A percentile compares a stretch with the other conserved stretches of the same genome.
Conservation (phyloP, 176 grass and related monocot genomes). For the Oryza punctata region DNA sequence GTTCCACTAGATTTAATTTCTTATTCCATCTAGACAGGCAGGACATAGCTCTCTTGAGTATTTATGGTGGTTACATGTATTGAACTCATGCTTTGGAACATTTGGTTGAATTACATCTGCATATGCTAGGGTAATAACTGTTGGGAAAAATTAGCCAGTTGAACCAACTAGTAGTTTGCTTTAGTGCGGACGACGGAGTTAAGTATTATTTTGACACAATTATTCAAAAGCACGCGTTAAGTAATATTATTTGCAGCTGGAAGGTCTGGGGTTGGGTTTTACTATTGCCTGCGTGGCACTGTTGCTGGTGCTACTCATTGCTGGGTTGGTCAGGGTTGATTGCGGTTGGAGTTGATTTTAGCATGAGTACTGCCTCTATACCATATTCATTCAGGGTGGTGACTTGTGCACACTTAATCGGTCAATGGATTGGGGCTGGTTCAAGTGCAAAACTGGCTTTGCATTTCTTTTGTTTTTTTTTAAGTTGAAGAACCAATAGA, state of each 20-base stretch:
- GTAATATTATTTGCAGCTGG: not conserved
- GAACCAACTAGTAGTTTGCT: constrained; percentile 11
- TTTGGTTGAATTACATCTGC: constrained; percentile 15
- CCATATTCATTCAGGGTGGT: not conserved
- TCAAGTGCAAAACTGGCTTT: constrained; percentile 29
- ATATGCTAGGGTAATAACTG: not conserved
- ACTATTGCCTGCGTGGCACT: not conserved
- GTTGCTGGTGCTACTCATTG: not conserved
- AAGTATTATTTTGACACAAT: not conserved
- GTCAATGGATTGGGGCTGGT: not conserved
- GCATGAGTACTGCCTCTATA: not conserved
- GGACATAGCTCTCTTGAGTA: not conserved
- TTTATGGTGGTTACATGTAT: not conserved
- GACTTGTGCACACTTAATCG: not conserved
- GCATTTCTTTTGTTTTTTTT: not conserved
- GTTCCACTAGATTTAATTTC: constrained; percentile 14
- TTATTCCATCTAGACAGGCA: constrained; percentile 7
- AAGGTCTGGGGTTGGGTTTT: not conserved
- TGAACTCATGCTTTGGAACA: not conserved
- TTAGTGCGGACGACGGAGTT: not conserved
- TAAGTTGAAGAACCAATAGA: not conserved
- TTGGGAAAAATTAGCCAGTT: not conserved
- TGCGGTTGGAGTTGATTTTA: not conserved
- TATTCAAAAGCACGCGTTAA: not conserved
- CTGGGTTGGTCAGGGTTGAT: not conserved